Percentiles rank a stretch among this genome's conserved stretches.
Conservation (phyloP, 148 eudicot species). For the Vaccinium macrocarpon region DNA sequence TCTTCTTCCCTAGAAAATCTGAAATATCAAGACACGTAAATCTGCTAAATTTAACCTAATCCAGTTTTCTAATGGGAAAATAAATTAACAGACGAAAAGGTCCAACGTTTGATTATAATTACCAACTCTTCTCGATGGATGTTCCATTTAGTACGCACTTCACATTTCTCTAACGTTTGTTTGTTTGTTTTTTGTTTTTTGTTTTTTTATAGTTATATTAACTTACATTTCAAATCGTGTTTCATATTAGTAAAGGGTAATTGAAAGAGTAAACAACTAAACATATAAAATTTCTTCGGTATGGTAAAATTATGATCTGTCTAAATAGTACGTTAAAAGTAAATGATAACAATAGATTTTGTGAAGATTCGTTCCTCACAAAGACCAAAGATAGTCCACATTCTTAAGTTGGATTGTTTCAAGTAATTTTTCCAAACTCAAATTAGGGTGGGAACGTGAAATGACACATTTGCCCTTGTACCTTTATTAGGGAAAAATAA, state of each 20-base stretch:
- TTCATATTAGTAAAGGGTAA: not conserved
- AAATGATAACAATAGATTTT: too few relatives aligned
- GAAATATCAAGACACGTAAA: not conserved
- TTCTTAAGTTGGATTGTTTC: not conserved
- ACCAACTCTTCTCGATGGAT: not conserved
- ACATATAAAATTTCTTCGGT: too few relatives aligned
- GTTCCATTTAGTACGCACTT: not conserved
- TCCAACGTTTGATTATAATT: not conserved
- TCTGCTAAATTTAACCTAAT: not conserved
- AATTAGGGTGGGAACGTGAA: too few relatives aligned
- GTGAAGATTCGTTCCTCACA: too few relatives aligned
- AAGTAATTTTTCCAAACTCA: too few relatives aligned
- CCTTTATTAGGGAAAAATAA: too few relatives aligned
- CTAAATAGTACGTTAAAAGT: too few relatives aligned
- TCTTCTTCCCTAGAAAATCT: not conserved
- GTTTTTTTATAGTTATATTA: not conserved
- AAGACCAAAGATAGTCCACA: constrained; percentile 28
- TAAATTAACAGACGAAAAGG: not conserved
- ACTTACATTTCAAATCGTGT: not conserved
- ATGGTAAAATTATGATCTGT: not conserved
- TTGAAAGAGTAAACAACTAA: not conserved
- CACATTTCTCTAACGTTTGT: not conserved
- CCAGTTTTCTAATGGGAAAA: not conserved
- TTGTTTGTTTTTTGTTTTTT: not conserved
- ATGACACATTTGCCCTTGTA: too few relatives aligned